These are phyloP conservation scores for Macrolepiota albuminosa DNA, from an alignment of 768 basidiomycete genomes.

Conservation along the genomic window DNA sequence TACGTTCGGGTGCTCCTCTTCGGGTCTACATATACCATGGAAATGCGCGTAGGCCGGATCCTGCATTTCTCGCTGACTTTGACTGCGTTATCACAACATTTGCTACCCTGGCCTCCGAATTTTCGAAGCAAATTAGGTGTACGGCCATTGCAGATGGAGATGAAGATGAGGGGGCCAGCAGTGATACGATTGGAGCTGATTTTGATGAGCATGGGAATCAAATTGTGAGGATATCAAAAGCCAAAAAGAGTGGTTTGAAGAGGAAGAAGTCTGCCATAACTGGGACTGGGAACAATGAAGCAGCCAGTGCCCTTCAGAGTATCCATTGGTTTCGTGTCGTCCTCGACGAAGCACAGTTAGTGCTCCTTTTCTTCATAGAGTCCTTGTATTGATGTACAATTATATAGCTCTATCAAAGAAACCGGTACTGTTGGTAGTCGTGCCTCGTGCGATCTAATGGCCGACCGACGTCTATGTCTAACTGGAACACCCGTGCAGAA, in stretches of 20 bases:
- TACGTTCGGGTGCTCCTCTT: constrained; percentile 48
- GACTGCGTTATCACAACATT: constrained; percentile 98
- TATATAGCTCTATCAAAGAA: constrained; percentile 89
- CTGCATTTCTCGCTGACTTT: constrained; percentile 86
- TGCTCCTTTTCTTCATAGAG: background rate
- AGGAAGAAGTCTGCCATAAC: constrained; percentile 48
- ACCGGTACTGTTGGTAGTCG: constrained; percentile 90
- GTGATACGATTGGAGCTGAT: constrained; percentile 59
- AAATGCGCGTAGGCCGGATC: constrained; percentile 78
- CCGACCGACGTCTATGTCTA: constrained; percentile 88
- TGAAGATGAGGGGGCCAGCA: constrained; percentile 64
- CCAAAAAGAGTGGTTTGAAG: constrained; percentile 66
- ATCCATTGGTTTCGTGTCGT: constrained; percentile 97
- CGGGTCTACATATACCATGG: constrained; percentile 97
- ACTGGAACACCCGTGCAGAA: constrained; percentile 99
- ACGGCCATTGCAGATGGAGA: constrained; percentile 66
- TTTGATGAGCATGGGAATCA: constrained; percentile 66
- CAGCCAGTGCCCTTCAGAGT: constrained; percentile 82
- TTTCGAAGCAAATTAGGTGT: constrained; percentile 79
- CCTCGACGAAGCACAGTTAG: constrained; percentile 92
- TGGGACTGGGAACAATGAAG: constrained; percentile 34
- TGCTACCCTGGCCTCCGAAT: constrained; percentile 92
- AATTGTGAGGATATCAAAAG: constrained; percentile 52
- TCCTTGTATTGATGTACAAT: constrained; percentile 1
- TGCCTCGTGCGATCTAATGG: constrained; percentile 91